Percentiles rank a stretch among this genome's conserved stretches.
phyloP scores from a whole-genome alignment of 352 stramenopile species.

The Elongisporangium senticosum region DNA sequence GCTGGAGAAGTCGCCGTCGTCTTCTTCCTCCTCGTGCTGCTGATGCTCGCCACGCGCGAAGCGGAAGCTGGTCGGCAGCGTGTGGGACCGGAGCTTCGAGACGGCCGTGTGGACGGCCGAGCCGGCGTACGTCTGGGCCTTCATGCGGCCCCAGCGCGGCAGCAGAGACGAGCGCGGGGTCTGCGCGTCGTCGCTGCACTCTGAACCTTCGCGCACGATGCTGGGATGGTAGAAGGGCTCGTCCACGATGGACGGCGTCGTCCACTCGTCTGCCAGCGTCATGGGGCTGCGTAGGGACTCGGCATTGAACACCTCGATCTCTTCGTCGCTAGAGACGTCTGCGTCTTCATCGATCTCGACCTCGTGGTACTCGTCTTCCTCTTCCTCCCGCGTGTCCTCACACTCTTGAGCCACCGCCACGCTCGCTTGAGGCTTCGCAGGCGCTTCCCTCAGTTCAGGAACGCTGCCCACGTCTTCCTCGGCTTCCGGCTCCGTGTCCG shows the following conservation, averaged over 20 bases:
- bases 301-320: neutral
- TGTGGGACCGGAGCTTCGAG: neutral
- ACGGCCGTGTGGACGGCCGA: neutral
- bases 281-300: neutral
- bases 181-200: neutral
- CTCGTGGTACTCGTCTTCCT: neutral
- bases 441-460: neutral
- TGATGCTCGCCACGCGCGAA: neutral
- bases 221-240: neutral
- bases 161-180: neutral
- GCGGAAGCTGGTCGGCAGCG: neutral
- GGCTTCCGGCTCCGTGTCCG: neutral
- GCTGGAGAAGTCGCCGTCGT: neutral
- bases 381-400: neutral
- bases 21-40: neutral
- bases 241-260: neutral
- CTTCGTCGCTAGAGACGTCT: neutral
- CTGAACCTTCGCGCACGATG: neutral
- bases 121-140: neutral
- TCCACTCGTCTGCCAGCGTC: neutral
- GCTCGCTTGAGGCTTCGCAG: neutral
- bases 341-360: neutral
- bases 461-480: neutral
- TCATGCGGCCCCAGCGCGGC: neutral
- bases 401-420: too few species aligned